phyloP scores from a whole-genome alignment of 2,329 filamentous ascomycete genomes.

The Cadophora sp. region DNA sequence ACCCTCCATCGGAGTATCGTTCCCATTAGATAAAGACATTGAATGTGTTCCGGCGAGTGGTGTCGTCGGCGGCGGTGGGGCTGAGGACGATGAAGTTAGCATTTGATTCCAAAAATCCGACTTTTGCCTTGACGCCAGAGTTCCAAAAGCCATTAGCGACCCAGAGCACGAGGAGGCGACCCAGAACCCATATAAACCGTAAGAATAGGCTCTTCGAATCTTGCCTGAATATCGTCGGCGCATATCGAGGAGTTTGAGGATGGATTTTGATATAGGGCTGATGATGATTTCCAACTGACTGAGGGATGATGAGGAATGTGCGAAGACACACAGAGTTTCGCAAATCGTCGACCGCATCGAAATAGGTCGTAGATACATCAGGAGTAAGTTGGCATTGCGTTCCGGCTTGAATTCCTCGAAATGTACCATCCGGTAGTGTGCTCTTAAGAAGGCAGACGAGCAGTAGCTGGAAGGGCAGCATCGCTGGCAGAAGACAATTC shows the following conservation, averaged over 20 bases:
- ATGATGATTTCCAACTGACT: constrained; percentile 38
- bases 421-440: constrained; percentile 34
- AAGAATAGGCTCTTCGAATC: constrained; percentile 22
- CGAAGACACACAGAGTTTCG: constrained; percentile 22
- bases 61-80: constrained; percentile 62
- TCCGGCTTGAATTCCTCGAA: constrained; percentile 27
- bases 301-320: constrained; percentile 28
- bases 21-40: constrained; percentile 71
- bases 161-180: constrained; percentile 37
- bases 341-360: constrained; percentile 20
- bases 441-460: constrained; percentile 37
- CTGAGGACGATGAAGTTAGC: constrained; percentile 61
- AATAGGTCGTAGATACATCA: constrained; percentile 15
- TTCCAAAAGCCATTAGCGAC: constrained; percentile 29
- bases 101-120: constrained; percentile 32
- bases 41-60: constrained; percentile 67
- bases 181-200: constrained; percentile 28
- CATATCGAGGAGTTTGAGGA: constrained; percentile 38
- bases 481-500: constrained; percentile 24
- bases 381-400: constrained; percentile 17
- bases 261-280: constrained; percentile 38
- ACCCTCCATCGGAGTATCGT: constrained; percentile 61
- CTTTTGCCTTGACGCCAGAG: constrained; percentile 32
- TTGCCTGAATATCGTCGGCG: constrained; percentile 37
- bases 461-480: constrained; percentile 32